Evolutionary conservation across 805 yeast species (phyloP).

Genomic region (Hanseniaspora taiwanica): DNA sequence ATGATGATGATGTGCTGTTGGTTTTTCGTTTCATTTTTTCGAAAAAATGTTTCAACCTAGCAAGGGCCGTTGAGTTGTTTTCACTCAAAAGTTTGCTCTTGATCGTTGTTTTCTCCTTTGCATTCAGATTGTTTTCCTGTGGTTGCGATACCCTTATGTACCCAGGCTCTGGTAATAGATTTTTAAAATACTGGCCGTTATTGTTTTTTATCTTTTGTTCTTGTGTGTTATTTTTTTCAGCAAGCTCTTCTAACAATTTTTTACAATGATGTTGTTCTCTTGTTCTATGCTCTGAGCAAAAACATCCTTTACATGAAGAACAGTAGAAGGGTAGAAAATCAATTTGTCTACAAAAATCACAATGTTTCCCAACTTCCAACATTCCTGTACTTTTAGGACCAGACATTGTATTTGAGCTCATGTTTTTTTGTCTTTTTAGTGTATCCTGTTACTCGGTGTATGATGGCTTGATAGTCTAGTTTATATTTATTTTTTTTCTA

Average conservation of each 20-base stretch:
- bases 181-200: constrained; percentile 15
- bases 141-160: constrained; percentile 12
- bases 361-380: constrained; percentile 25
- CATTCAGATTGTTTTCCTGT: not conserved
- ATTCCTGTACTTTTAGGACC: constrained; percentile 6
- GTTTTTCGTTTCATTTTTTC: constrained; percentile 8
- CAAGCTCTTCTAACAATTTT: constrained; percentile 8
- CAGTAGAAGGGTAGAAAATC: constrained; percentile 25
- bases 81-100: constrained; percentile 1
- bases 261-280: constrained; percentile 18
- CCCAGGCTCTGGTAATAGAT: constrained; percentile 20
- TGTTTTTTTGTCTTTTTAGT: not conserved
- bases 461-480: too few relatives aligned
- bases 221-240: not conserved
- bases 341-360: constrained; percentile 19
- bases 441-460: too few relatives aligned
- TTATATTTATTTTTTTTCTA: too few relatives aligned
- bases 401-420: not conserved
- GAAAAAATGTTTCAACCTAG: constrained; percentile 17
- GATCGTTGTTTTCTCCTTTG: not conserved
- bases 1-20: too few relatives aligned
- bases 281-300: constrained; percentile 18
- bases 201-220: constrained; percentile 3
- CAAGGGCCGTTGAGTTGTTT: constrained; percentile 13
- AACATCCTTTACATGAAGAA: constrained; percentile 16